Evolutionary conservation across 1,139 yeast genomes (phyloP), one percentile per base, ranked within the genome.

Genomic region (Kurtzmaniella natalensis): DNA sequence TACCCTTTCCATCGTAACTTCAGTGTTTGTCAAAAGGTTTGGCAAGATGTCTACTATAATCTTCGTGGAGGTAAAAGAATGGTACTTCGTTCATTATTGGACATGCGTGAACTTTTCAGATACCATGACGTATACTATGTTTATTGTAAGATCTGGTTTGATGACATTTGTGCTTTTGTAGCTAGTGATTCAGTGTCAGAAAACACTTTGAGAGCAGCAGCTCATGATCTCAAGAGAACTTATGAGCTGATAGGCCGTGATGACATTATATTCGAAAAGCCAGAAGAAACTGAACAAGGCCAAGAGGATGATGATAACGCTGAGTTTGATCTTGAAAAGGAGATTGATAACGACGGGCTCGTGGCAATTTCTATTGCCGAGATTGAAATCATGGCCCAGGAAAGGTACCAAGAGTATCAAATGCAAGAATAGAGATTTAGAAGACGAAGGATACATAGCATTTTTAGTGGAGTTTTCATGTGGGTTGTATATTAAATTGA

Each of bases 41-140:
- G 95, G 94, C 70, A 74, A 25, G 96, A 86, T 51, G 87, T 81
- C 0, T 77, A 82, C 47, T 68, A 67, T 37, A 63, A 77, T 8
- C 58, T 92, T 29, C 58, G 82, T 34, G 76, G 76, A 14, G 96
- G 96, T 2, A 81, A 79, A 48, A 63, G 86, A 35, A 64, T 72
- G 9, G 68, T 89, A 0, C 59, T 88, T 28, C 72, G 74, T 43
- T 62, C 73, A 1, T 53, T 89, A 24, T 57, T 88, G 24, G 75
- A 70, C 16, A 57, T 78, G 10, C 73, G 84, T 44, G 89, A 83
- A 48, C 58, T 83, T n/a, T 88, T 88, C 55, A 71, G 96, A 38
- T 81, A 64, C 46, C 92, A 85, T 50, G 96, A 89, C 45, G 73
- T 83, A n/a, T 88, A 88, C 53, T 84, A 84, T 49, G 89, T 87